These are phyloP conservation scores for Albugo laibachii DNA, from an alignment of 352 stramenopile genomes.

Conservation along the genomic window DNA sequence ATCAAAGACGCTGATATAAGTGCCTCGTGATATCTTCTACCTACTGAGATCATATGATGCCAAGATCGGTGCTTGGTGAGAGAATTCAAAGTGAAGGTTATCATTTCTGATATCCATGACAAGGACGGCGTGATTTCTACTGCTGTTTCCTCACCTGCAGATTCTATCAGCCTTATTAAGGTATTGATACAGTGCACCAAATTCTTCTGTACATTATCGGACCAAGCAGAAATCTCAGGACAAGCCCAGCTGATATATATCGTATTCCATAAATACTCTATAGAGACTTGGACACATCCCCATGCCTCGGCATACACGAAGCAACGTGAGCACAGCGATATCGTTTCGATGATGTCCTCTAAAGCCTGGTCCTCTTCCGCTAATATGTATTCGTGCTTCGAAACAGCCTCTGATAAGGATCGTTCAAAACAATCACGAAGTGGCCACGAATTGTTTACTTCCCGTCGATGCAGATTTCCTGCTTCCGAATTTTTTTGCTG, in stretches of 20 bases:
- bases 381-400: not conserved
- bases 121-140: too few relatives aligned
- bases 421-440: too few relatives aligned
- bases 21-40: too few relatives aligned
- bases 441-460: too few relatives aligned
- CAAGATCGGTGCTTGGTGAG: too few relatives aligned
- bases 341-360: conserved; percentile 16
- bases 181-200: conserved; percentile 17
- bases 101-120: too few relatives aligned
- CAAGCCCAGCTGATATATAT: conserved; percentile 32
- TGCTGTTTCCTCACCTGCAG: not conserved
- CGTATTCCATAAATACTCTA: conserved; percentile 32
- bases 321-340: conserved; percentile 19
- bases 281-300: conserved; percentile 28
- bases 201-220: conserved; percentile 9
- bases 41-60: too few relatives aligned
- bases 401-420: too few relatives aligned
- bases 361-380: conserved; percentile 3
- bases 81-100: too few relatives aligned
- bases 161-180: conserved; percentile 41
- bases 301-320: conserved; percentile 24
- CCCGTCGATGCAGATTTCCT: too few relatives aligned
- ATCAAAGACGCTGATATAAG: too few relatives aligned
- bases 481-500: too few relatives aligned
- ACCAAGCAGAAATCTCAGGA: conserved; percentile 7